Evolutionary conservation across 1,139 yeast species (phyloP).

Genomic region (Suhomyces chickasaworum): DNA sequence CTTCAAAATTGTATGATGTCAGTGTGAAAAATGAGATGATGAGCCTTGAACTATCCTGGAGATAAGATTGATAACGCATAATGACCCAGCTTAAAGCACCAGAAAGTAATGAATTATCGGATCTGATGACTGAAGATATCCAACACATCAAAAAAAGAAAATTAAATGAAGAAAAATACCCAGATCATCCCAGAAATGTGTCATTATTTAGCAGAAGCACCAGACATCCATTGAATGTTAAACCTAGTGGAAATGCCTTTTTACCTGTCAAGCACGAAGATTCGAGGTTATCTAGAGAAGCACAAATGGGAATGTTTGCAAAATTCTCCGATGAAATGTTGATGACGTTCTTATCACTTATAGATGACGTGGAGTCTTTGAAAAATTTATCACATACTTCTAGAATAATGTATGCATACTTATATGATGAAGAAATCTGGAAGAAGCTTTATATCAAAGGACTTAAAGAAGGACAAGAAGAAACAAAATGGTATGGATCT

Average conservation of each 20-base stretch:
- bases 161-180: slow-evolving; percentile 10
- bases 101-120: neutral
- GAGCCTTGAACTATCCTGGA: slow-evolving; percentile 11
- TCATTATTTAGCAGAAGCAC: slow-evolving; percentile 28
- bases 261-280: slow-evolving; percentile 25
- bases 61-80: slow-evolving; percentile 2
- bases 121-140: neutral
- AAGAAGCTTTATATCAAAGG: slow-evolving; percentile 52
- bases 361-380: slow-evolving; percentile 50
- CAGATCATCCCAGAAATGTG: slow-evolving; percentile 24
- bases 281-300: slow-evolving; percentile 26
- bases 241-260: slow-evolving; percentile 68
- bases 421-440: slow-evolving; percentile 81
- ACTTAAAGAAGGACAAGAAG: slow-evolving; percentile 20
- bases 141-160: slow-evolving; percentile 13
- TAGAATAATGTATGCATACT: slow-evolving; percentile 67
- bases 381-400: slow-evolving; percentile 58
- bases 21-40: slow-evolving; percentile 6
- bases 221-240: slow-evolving; percentile 72
- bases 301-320: slow-evolving; percentile 56
- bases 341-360: slow-evolving; percentile 45
- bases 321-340: slow-evolving; percentile 61
- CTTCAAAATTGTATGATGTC: slow-evolving; percentile 5
- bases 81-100: neutral
- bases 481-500: slow-evolving; percentile 64